A percentile compares a stretch with the other conserved stretches of the same genome.
Evolutionary conservation across 768 basidiomycete genomes (phyloP).

Genomic region (Boletellus sp.): DNA sequence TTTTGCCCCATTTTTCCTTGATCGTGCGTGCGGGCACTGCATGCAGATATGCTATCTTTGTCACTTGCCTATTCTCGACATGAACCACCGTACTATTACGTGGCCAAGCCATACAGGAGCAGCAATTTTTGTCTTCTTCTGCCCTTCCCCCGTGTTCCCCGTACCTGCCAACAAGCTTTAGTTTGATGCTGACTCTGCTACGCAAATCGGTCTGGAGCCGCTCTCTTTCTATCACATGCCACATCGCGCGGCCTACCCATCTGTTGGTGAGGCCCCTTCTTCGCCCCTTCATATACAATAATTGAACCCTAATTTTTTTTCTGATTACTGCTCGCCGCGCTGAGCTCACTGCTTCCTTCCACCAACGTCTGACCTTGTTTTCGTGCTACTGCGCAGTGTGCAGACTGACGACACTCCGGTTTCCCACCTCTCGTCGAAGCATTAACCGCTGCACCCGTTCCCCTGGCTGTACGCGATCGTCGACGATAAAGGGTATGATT

Average conservation of each 20-base stretch:
- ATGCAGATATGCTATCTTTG: constrained; percentile 22
- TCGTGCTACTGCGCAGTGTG: constrained; percentile 2
- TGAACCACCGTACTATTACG: constrained; percentile 19
- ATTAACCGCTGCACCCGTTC: not conserved
- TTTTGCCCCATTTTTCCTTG: constrained; percentile 12
- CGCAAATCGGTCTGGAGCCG: constrained; percentile 1
- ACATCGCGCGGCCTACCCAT: constrained; percentile 7
- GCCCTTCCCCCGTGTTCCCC: constrained; percentile 5
- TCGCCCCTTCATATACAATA: constrained; percentile 24
- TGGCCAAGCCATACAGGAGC: not conserved
- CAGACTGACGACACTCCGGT: constrained; percentile 6
- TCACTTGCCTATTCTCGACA: constrained; percentile 15
- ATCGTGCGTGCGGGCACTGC: constrained; percentile 18
- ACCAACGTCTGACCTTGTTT: constrained; percentile 2
- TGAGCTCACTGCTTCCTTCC: not conserved
- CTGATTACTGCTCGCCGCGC: not conserved
- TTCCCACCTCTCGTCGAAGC: not conserved
- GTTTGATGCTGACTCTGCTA: constrained; percentile 13
- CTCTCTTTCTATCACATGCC: constrained; percentile 4
- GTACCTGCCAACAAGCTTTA: constrained; percentile 14
- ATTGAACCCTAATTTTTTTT: constrained; percentile 24
- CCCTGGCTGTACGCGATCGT: constrained; percentile 1
- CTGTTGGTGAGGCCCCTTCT: constrained; percentile 17
- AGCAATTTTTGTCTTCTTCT: constrained; percentile 6
- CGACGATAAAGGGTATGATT: constrained; percentile 4